These are phyloP conservation scores for Persicaria maculosa DNA, from an alignment of 148 eudicot species.

Conservation along the genomic window DNA sequence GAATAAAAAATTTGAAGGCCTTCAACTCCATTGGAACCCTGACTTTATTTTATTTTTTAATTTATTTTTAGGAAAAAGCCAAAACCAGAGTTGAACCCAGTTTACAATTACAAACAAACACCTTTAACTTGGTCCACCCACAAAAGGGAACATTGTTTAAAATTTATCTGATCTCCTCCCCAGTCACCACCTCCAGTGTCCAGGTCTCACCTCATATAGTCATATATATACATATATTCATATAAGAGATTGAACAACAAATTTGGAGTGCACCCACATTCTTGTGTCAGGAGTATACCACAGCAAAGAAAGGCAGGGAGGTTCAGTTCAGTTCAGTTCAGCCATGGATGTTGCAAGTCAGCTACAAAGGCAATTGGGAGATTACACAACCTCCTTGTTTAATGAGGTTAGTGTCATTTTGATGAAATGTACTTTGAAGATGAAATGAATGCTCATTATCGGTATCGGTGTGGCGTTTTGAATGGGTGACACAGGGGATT, in stretches of 20 bases:
- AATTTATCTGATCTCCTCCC: background rate
- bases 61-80: too few species aligned
- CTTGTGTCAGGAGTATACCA: background rate
- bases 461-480: background rate
- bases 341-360: constrained; percentile 26
- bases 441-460: background rate
- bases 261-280: background rate
- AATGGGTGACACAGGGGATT: constrained; percentile 31
- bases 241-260: background rate
- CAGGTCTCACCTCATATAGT: too few species aligned
- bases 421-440: background rate
- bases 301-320: background rate
- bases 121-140: background rate
- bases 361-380: constrained; percentile 35
- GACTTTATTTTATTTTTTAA: too few species aligned
- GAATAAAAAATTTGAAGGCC: too few species aligned
- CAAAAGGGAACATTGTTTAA: background rate
- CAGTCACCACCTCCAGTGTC: background rate
- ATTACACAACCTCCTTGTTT: constrained; percentile 41
- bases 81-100: too few species aligned
- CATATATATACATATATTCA: background rate
- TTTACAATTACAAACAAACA: too few species aligned
- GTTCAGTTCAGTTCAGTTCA: background rate
- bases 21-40: too few species aligned
- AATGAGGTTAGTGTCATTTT: constrained; percentile 35